These are phyloP conservation scores for Maudiozyma barnettii DNA, from an alignment of 805 yeast genomes.

Conservation along the genomic window DNA sequence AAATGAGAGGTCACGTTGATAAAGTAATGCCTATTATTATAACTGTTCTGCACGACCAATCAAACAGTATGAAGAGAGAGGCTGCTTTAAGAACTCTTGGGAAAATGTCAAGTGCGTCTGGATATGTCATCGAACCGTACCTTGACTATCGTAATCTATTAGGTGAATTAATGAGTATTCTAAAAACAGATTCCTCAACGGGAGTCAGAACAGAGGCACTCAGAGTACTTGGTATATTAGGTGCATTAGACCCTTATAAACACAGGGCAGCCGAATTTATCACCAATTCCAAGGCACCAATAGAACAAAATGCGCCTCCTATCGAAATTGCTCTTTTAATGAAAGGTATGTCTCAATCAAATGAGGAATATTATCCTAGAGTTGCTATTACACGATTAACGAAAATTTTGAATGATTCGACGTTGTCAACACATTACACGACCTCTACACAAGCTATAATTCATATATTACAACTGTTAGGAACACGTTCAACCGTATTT, in stretches of 20 bases:
- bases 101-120: constrained; percentile 81
- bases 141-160: constrained; percentile 84
- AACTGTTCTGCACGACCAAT: constrained; percentile 85
- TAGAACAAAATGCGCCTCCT: constrained; percentile 80
- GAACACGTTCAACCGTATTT: constrained; percentile 83
- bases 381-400: constrained; percentile 82
- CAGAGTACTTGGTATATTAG: constrained; percentile 79
- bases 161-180: constrained; percentile 69
- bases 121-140: constrained; percentile 90
- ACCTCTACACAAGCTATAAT: constrained; percentile 90
- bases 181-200: constrained; percentile 71
- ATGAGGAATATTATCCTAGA: constrained; percentile 89
- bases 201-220: constrained; percentile 80
- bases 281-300: constrained; percentile 38
- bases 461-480: constrained; percentile 82
- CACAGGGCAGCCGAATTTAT: constrained; percentile 82
- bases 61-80: constrained; percentile 77
- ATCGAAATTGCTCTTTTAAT: constrained; percentile 81
- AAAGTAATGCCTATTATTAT: constrained; percentile 80
- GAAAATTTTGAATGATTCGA: constrained; percentile 76
- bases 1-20: constrained; percentile 59
- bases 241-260: constrained; percentile 94
- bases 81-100: constrained; percentile 85
- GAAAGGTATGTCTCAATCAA: constrained; percentile 89
- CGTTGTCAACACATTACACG: constrained; percentile 78